These are phyloP conservation scores for Syzygium jambos DNA, from an alignment of 345 rosid species.

Conservation along the genomic window DNA sequence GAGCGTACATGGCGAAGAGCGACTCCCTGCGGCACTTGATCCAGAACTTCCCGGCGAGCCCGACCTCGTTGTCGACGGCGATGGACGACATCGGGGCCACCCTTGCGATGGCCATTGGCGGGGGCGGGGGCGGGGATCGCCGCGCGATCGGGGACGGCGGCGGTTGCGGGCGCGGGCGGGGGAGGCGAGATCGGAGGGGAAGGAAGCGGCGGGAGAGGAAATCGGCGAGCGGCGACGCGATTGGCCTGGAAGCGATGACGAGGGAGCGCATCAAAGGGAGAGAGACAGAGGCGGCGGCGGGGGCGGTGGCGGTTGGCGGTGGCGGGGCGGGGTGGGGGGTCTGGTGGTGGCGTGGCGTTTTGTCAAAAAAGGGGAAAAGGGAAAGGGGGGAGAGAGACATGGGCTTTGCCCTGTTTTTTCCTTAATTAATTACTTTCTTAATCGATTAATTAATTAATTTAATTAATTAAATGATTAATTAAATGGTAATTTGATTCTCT, in stretches of 20 bases:
- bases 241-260: constrained; percentile 15
- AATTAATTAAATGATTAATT: too few species aligned
- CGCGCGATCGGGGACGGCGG: background rate
- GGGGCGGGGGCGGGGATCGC: constrained; percentile 30
- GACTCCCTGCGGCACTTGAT: constrained; percentile 59
- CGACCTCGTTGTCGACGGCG: constrained; percentile 43
- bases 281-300: background rate
- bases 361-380: background rate
- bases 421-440: background rate
- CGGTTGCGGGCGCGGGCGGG: background rate
- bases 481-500: background rate
- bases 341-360: background rate
- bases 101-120: constrained; percentile 8
- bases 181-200: constrained; percentile 5
- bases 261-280: constrained; percentile 32
- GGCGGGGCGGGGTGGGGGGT: background rate
- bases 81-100: constrained; percentile 1
- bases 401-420: background rate
- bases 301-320: background rate
- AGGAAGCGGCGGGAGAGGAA: constrained; percentile 8
- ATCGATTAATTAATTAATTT: background rate
- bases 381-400: background rate
- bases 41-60: constrained; percentile 62
- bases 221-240: constrained; percentile 7
- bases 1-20: constrained; percentile 59